Conservation (phyloP, 306 rosid genomes). For the Clitoria ternatea region DNA sequence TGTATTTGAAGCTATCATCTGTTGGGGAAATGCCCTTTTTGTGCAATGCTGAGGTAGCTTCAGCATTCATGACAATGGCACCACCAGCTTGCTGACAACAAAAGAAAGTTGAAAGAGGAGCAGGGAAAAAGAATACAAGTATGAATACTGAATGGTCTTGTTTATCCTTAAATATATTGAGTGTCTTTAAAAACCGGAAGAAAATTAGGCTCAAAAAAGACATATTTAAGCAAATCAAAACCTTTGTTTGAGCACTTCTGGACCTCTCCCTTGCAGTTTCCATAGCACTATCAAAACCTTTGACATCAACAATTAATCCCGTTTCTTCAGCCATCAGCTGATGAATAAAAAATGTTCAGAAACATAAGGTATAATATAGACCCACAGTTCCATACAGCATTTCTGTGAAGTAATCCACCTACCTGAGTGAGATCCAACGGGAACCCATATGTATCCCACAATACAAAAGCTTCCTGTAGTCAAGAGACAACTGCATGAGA, state of each 20-base stretch:
- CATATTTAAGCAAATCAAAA: conserved; percentile 23
- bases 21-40: conserved; percentile 65
- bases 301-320: conserved; percentile 69
- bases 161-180: neutral
- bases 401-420: conserved; percentile 17
- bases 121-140: neutral
- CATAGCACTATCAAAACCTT: conserved; percentile 78
- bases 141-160: neutral
- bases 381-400: conserved; percentile 9
- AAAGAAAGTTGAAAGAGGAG: neutral
- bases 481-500: conserved; percentile 31
- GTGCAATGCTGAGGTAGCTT: conserved; percentile 81
- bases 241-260: conserved; percentile 91
- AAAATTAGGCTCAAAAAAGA: conserved; percentile 7
- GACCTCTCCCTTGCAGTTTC: conserved; percentile 95
- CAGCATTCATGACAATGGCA: conserved; percentile 84
- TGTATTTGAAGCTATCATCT: conserved; percentile 81
- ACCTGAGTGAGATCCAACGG: conserved; percentile 99
- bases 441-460: conserved; percentile 97
- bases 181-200: neutral
- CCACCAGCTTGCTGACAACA: conserved; percentile 90
- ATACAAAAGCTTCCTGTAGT: conserved; percentile 84
- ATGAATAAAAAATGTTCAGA: conserved; percentile 24
- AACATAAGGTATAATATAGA: neutral
- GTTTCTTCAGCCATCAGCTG: conserved; percentile 99